Base-by-base conservation (phyloP, 768 basidiomycete genomes). In the Lactarius hengduanensis region DNA sequence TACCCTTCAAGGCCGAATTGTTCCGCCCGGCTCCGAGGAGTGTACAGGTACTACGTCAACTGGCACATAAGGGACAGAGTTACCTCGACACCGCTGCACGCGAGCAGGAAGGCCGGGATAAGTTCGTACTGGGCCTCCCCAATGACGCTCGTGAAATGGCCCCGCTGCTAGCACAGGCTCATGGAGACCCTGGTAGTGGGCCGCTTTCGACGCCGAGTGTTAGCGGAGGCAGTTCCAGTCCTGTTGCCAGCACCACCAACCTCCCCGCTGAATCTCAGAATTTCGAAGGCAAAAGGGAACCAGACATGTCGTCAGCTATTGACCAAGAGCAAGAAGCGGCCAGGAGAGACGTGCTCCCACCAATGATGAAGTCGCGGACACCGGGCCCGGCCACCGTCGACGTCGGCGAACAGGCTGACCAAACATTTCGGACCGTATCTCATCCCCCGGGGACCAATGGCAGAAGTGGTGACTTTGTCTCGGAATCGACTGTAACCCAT, bases 51-150 rank as follows among this genome's bases (percentile, higher is more conserved):
- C 77, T 87, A 45, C 80, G 88, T 11, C 71, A 71, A 62, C 69
- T 88, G 32, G 81, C 88, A 8, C 73, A 78, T 36, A 72, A 76
- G 20, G 87, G 86, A 0, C 76, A 78, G 30, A 68, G 74, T 56
- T 77, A 83, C 55, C 79, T 79, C 3, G 71, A 79, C 59, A 70
- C 74, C n/a, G 65, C 79, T 61, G 78, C 72, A 28, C 63, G 69
- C 62, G 70, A 75, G 66, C 77, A 82, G 36, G 76, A 73, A 55
- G 84, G 82, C 0, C 78, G 75, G 71, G 80, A 79, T 34, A 84
- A 82, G 73, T 74, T 84, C 67, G 66, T 67, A 28, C 34, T 36
- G 7, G 58, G 81, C 84, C 58, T 63, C 26, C 66, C 66, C 32
- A 34, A 67, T 11, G 66, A 67, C 26, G 43, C 57, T 13, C 26